Percentiles rank a stretch among this genome's conserved stretches.
Evolutionary conservation across 2,329 filamentous ascomycete species (phyloP).

Genomic region (Alternaria metachromatica): DNA sequence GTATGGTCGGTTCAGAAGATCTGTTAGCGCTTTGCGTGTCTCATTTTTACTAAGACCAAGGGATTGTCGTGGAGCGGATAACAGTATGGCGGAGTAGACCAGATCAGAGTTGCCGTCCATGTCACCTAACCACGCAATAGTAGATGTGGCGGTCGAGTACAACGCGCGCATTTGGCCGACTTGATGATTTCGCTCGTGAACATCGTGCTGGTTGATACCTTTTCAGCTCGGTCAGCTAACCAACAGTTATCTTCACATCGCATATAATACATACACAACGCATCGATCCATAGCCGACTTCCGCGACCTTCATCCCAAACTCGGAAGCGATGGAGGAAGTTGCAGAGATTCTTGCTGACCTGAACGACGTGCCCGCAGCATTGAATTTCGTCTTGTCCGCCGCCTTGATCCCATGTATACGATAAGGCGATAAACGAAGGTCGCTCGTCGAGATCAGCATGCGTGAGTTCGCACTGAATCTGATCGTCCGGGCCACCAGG

Average conservation of each 20-base stretch:
- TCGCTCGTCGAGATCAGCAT: not conserved
- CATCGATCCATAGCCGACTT: not conserved
- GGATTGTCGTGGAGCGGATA: too few relatives aligned
- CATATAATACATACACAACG: not conserved
- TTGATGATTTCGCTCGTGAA: not conserved
- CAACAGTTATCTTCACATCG: too few relatives aligned
- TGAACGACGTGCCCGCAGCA: not conserved
- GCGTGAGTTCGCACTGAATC: not conserved
- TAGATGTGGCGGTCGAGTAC: not conserved
- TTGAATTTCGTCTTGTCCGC: not conserved
- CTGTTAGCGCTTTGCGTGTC: not conserved
- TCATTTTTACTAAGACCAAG: too few relatives aligned
- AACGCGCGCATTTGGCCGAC: not conserved
- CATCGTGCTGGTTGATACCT: rapidly evolving
- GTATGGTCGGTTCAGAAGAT: not conserved
- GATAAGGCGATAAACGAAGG: not conserved
- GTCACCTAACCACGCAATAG: not conserved
- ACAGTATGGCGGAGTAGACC: not conserved
- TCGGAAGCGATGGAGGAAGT: not conserved
- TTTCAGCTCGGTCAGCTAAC: too few relatives aligned
- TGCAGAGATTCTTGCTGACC: rapidly evolving
- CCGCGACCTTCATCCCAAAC: not conserved
- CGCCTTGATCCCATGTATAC: not conserved
- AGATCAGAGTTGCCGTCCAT: rapidly evolving
- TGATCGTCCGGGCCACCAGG: not conserved